A percentile compares a stretch with the other conserved stretches of the same genome.
Conservation (phyloP, 2,329 filamentous ascomycete species). For the Monilinia vaccinii-corymbosi region DNA sequence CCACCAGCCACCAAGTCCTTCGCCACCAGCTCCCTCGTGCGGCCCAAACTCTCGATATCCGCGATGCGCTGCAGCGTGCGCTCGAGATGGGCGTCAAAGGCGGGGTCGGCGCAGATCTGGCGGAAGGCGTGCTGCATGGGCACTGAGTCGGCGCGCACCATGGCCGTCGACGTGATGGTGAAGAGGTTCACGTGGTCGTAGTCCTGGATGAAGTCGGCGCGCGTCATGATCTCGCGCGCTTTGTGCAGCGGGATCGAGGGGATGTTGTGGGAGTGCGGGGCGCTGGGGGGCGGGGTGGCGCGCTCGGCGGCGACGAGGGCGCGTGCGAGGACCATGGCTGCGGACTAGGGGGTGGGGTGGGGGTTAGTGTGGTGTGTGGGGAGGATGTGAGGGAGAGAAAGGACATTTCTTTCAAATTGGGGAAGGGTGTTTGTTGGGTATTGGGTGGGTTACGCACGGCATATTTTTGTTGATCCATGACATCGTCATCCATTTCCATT, state of each 20-base stretch:
- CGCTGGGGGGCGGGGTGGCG: conserved; percentile 6
- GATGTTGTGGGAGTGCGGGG: conserved; percentile 40
- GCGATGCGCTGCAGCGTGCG: conserved; percentile 74
- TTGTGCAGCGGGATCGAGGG: conserved; percentile 74
- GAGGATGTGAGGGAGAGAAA: too few relatives aligned
- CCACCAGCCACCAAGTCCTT: conserved; percentile 87
- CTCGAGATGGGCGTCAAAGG: conserved; percentile 76
- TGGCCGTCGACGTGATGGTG: conserved; percentile 78
- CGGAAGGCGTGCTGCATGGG: conserved; percentile 93
- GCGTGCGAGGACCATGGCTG: conserved; percentile 86
- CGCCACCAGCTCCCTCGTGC: conserved; percentile 89
- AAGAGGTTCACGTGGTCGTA: conserved; percentile 95
- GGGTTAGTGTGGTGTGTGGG: background rate
- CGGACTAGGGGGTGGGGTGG: conserved; percentile 44
- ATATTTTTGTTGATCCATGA: conserved; percentile 97
- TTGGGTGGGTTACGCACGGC: conserved; percentile 65
- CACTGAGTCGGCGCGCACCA: conserved; percentile 85
- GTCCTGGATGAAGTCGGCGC: conserved; percentile 84
- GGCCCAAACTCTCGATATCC: conserved; percentile 87
- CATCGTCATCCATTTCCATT: conserved; percentile 82
- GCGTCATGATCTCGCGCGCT: conserved; percentile 87
- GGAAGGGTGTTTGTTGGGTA: too few relatives aligned
- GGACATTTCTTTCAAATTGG: too few relatives aligned
- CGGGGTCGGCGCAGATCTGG: conserved; percentile 66
- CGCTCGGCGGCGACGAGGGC: conserved; percentile 79